Evolutionary conservation across 2,329 filamentous ascomycete genomes (phyloP).

Genomic region (Mycogone perniciosa): DNA sequence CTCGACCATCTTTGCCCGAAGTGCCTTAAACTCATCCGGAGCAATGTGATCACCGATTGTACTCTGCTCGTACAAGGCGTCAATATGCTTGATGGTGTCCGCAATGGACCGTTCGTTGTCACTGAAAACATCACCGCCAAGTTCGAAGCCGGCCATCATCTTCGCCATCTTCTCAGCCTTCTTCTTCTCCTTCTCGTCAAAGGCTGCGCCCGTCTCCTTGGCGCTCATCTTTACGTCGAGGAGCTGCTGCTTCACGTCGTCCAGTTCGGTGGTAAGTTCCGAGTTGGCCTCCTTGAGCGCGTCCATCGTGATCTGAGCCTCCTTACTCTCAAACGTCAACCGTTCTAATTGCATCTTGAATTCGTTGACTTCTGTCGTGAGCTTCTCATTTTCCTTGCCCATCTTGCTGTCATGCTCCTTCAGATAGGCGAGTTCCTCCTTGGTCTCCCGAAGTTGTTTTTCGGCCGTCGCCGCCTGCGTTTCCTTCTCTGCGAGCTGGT

Average conservation of each 20-base stretch:
- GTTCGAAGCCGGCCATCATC: conserved; percentile 99
- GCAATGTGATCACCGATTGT: conserved; percentile 71
- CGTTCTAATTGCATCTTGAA: conserved; percentile 96
- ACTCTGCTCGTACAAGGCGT: conserved; percentile 70
- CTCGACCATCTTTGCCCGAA: conserved; percentile 75
- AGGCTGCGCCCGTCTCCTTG: conserved; percentile 80
- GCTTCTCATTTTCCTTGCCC: conserved; percentile 82
- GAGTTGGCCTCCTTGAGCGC: conserved; percentile 91
- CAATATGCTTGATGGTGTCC: conserved; percentile 76
- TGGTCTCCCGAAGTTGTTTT: conserved; percentile 72
- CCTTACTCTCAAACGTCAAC: conserved; percentile 91
- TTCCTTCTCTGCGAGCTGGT: conserved; percentile 92
- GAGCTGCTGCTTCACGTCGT: conserved; percentile 93
- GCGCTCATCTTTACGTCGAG: conserved; percentile 94
- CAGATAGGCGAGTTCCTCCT: conserved; percentile 77
- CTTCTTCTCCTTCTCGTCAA: conserved; percentile 97
- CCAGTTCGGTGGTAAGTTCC: conserved; percentile 84
- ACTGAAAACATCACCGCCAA: conserved; percentile 87
- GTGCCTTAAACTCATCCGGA: conserved; percentile 70
- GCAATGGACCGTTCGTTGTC: conserved; percentile 84
- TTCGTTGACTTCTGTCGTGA: conserved; percentile 82
- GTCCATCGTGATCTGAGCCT: conserved; percentile 96
- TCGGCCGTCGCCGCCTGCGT: conserved; percentile 72
- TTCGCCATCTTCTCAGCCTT: conserved; percentile 99
- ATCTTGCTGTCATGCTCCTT: conserved; percentile 81